Evolutionary conservation across 345 rosid species (phyloP).

Genomic region (Excoecaria agallocha): DNA sequence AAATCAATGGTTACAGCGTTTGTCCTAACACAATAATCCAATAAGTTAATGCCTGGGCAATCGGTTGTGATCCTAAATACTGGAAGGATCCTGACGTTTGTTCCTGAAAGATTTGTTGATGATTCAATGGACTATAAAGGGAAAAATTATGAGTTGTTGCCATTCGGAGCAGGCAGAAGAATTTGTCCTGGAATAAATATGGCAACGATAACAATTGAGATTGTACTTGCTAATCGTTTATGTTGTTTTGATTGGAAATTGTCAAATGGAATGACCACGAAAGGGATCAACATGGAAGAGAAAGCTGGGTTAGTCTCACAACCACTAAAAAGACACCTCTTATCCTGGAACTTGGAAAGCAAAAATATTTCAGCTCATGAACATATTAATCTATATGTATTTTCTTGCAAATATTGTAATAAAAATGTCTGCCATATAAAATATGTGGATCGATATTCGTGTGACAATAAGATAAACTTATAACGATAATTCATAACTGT

Average conservation of each 20-base stretch:
- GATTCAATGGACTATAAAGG: conserved; percentile 43
- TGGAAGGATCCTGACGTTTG: conserved; percentile 44
- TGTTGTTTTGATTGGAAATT: conserved; percentile 42
- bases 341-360: conserved; percentile 30
- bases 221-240: conserved; percentile 38
- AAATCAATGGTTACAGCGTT: conserved; percentile 41
- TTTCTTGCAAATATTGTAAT: too few relatives aligned
- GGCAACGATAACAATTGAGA: conserved; percentile 33
- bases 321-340: conserved; percentile 27
- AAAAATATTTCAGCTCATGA: neutral
- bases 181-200: conserved; percentile 44
- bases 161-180: conserved; percentile 60
- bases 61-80: conserved; percentile 42
- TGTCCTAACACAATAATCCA: conserved; percentile 34
- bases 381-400: too few relatives aligned
- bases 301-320: conserved; percentile 22
- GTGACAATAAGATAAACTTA: too few relatives aligned
- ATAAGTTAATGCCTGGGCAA: conserved; percentile 45
- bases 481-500: too few relatives aligned
- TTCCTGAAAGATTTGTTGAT: conserved; percentile 46
- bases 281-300: conserved; percentile 39
- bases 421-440: too few relatives aligned
- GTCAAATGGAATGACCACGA: conserved; percentile 32
- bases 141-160: conserved; percentile 41
- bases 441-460: too few relatives aligned